phyloP scores from a whole-genome alignment of 2,329 filamentous ascomycete genomes.

The Lojkania enalia region DNA sequence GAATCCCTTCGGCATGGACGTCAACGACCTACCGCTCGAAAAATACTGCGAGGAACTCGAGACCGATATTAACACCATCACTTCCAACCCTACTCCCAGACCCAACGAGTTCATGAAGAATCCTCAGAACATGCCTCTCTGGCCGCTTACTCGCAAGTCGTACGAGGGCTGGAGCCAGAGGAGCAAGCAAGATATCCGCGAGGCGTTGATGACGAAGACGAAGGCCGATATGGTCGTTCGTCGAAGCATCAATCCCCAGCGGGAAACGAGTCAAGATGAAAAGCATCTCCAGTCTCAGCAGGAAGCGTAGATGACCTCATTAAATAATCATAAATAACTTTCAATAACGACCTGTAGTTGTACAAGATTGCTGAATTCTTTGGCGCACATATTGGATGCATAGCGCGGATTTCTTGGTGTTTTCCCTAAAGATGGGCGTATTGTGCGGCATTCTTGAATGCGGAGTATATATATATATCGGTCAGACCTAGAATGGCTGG shows the following conservation, averaged over 20 bases:
- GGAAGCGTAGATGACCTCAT: too few species aligned
- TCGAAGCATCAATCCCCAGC: conserved; percentile 11
- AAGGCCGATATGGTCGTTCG: conserved; percentile 38
- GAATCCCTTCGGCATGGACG: conserved; percentile 81
- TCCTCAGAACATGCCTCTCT: conserved; percentile 58
- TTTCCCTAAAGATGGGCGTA: too few species aligned
- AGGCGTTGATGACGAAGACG: conserved; percentile 49
- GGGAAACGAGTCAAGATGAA: conserved; percentile 3
- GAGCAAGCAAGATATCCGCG: conserved; percentile 48
- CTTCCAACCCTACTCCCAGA: conserved; percentile 58
- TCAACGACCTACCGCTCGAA: conserved; percentile 71
- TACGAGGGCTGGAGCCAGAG: conserved; percentile 43
- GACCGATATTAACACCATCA: conserved; percentile 73
- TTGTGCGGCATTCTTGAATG: too few species aligned
- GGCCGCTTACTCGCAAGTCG: conserved; percentile 55
- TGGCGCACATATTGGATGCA: too few species aligned
- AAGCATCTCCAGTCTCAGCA: conserved; percentile 1
- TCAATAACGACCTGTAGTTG: too few species aligned
- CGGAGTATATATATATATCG: too few species aligned
- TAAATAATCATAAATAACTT: too few species aligned
- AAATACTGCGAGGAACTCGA: conserved; percentile 75
- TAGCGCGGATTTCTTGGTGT: too few species aligned
- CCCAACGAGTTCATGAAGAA: conserved; percentile 56
- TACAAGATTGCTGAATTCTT: too few species aligned
- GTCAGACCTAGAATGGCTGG: too few species aligned